A percentile compares a stretch with the other conserved stretches of the same genome.
Evolutionary conservation across 169 alveolate species (phyloP).

Genomic region (Plasmodium cynomolgi): DNA sequence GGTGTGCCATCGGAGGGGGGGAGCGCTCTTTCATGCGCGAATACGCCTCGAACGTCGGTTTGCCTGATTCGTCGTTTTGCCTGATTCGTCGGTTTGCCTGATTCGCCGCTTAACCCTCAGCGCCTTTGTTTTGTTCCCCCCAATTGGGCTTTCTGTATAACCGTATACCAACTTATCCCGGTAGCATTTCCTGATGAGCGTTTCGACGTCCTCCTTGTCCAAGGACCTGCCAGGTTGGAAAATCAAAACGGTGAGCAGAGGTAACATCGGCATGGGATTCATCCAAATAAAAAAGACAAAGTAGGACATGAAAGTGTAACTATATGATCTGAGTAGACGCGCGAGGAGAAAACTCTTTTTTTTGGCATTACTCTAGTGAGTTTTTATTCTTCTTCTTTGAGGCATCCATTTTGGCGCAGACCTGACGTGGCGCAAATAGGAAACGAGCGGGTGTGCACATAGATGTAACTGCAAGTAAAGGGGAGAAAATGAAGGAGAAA

Average conservation of each 20-base stretch:
- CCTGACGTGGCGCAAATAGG: neutral
- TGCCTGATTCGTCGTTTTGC: neutral
- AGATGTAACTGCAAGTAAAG: neutral
- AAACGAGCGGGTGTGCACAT: neutral
- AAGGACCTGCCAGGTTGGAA: neutral
- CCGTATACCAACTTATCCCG: slow-evolving; percentile 58
- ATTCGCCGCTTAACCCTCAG: neutral
- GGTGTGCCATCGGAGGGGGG: neutral
- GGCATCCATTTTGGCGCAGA: slow-evolving; percentile 2
- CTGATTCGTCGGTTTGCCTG: neutral
- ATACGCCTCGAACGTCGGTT: neutral
- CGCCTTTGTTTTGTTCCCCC: neutral
- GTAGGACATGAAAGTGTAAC: neutral
- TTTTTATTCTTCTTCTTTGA: slow-evolving; percentile 7
- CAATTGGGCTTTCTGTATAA: neutral
- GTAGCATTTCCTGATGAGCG: slow-evolving; percentile 46
- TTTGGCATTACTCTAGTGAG: slow-evolving; percentile 16
- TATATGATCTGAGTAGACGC: neutral
- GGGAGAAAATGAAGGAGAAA: neutral
- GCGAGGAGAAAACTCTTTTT: neutral
- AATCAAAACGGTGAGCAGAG: neutral
- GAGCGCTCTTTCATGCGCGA: neutral
- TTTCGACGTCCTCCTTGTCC: slow-evolving; percentile 20
- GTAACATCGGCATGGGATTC: neutral
- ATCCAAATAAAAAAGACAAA: neutral